Evolutionary conservation across 768 basidiomycete genomes (phyloP), one percentile per base, ranked within the genome.

Genomic region (Tylopilus intermedius): DNA sequence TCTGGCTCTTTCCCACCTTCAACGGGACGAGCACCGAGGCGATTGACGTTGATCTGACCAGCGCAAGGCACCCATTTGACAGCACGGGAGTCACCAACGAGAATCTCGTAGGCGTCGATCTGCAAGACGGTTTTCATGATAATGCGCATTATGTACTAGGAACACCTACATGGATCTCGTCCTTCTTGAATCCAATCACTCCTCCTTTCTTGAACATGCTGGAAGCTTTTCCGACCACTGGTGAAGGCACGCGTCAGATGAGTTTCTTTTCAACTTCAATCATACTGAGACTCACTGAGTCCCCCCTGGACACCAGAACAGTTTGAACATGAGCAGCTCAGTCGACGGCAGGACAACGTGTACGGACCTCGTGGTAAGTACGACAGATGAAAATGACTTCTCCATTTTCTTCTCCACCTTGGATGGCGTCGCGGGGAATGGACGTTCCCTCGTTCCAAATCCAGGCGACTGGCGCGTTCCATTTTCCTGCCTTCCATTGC

Each of bases 201-300:
- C 74, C 81, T 7, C 88, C 87, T 58, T 82, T 77, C 62, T 80
- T 62, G 69, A 84, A 81, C 15, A 70, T 71, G 3, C 64, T 56
- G 26, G 79, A 81, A 2, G 84, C 85, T 61, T 86, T 88, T 15
- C 87, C 87, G 50, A 86, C 59, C 61, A 84, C 86, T 88, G 53
- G 10, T 43, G 51, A 35, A 50, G 27, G 40, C 21, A 37, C 33
- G 38, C 13, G 24, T 59, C 45, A 53, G 52, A 32, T 24, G 22
- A 26, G 37, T 14, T 32, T 50, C 43, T 42, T 18, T 32, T 6
- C 14, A 30, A 35, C n/a, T 32, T 6, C 14, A 30, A 35, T 18
- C 3, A 13, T 24, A 24, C 24, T 24, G 24, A 24, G 24, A 61
- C 73, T 63, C 58, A 87, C 85, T 71, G 50, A 83, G 51, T 58